A percentile compares a stretch with the other conserved stretches of the same genome.
These are phyloP conservation scores for Fonsecaea erecta DNA, from an alignment of 2,329 filamentous ascomycete genomes.

Conservation along the genomic window DNA sequence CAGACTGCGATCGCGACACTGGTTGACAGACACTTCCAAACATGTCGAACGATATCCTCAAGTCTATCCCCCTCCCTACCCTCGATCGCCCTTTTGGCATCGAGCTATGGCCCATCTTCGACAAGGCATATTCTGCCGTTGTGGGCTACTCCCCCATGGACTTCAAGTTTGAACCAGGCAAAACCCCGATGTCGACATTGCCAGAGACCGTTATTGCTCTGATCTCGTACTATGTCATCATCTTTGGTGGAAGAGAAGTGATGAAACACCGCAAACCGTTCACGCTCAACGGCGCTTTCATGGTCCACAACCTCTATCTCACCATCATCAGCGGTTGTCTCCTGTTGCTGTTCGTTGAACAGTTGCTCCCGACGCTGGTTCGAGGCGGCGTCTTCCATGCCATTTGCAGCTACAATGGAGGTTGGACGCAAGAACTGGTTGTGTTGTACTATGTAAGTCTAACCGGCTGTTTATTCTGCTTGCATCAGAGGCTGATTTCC, in stretches of 20 bases:
- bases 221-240: slow-evolving; percentile 86
- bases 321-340: slow-evolving; percentile 82
- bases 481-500: slow-evolving; percentile 18
- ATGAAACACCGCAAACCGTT: slow-evolving; percentile 87
- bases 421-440: slow-evolving; percentile 92
- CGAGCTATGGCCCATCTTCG: slow-evolving; percentile 91
- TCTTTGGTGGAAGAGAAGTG: slow-evolving; percentile 87
- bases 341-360: slow-evolving; percentile 84
- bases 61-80: slow-evolving; percentile 66
- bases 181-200: slow-evolving; percentile 88
- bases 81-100: slow-evolving; percentile 92
- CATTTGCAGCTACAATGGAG: slow-evolving; percentile 77
- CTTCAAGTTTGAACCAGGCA: slow-evolving; percentile 79
- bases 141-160: slow-evolving; percentile 83
- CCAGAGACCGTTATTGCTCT: slow-evolving; percentile 80
- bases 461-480: neutral
- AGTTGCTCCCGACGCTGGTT: slow-evolving; percentile 81
- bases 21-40: slow-evolving; percentile 8
- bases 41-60: slow-evolving; percentile 29
- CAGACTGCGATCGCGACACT: slow-evolving; percentile 5
- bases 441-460: slow-evolving; percentile 91
- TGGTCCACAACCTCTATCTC: slow-evolving; percentile 95
- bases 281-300: slow-evolving; percentile 87
- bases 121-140: slow-evolving; percentile 76
- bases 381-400: slow-evolving; percentile 83